These are phyloP conservation scores for Pachysandra terminalis DNA, from an alignment of 164 flowering plant species.

Conservation along the genomic window DNA sequence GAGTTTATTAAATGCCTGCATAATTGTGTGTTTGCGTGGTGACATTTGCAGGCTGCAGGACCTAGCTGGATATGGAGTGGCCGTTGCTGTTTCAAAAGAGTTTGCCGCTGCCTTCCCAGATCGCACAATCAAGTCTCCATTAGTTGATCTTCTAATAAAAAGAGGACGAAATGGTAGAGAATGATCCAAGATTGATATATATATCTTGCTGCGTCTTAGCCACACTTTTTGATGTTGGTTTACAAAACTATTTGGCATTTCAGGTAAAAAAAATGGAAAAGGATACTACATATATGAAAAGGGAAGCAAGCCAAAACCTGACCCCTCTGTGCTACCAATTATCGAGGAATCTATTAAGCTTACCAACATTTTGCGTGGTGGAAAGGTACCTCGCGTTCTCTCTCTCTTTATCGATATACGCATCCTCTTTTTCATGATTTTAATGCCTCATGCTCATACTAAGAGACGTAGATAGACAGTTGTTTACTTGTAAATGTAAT, in stretches of 20 bases:
- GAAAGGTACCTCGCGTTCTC: conserved; percentile 55
- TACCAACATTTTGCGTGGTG: conserved; percentile 71
- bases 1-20: background rate
- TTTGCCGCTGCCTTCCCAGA: conserved; percentile 59
- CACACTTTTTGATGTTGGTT: background rate
- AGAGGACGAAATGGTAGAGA: conserved; percentile 81
- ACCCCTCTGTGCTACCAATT: conserved; percentile 64
- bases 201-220: background rate
- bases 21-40: background rate
- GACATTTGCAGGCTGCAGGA: conserved; percentile 73
- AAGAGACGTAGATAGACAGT: background rate
- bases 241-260: conserved; percentile 11
- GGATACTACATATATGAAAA: conserved; percentile 88
- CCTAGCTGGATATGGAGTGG: conserved; percentile 88
- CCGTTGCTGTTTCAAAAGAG: conserved; percentile 49
- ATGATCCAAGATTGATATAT: background rate
- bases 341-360: conserved; percentile 70
- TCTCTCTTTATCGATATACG: background rate
- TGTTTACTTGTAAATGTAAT: background rate
- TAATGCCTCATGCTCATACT: background rate
- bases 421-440: conserved; percentile 1
- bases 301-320: conserved; percentile 90
- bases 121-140: conserved; percentile 58
- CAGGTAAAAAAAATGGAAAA: conserved; percentile 91
- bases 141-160: conserved; percentile 68